Base-by-base conservation (phyloP, 2,329 filamentous ascomycete species). In the Niveomyces coronatus region DNA sequence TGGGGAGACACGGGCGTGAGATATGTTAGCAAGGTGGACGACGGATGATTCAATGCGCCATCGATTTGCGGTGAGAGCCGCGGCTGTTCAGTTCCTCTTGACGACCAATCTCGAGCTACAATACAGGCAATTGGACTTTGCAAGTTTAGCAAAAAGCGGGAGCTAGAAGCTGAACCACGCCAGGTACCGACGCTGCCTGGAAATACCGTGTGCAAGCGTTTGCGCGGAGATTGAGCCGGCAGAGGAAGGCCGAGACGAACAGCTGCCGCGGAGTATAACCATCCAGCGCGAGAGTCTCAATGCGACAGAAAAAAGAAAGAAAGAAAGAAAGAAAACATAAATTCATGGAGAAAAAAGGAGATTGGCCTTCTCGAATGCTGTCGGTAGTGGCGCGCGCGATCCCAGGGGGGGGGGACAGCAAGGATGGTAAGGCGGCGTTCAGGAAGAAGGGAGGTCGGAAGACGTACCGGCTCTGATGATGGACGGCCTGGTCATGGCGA, bases 381-480 rank as follows among this genome's bases (percentile, higher is more conserved):
- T n/a, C n/a, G 23, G 23, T 35, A 19, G 18, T 31, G 30, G 23
- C n/a, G 30, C 26, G 30, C 27, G 22, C 32, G 36, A 30, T 23
- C 22, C 20, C 29, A 39, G 28, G 36, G 36, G 36, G 36, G 29
- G 47, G 45, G 41, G 39, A 43, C 37, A 44, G 41, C 46, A 43
- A 44, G 44, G 32, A 32, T 27, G 32, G 39, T 36, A 42, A 20
- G 35, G 39, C 31, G 29, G 40, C 10, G 17, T 16, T 9, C 31
- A 34, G 41, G 39, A 20, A 31, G 17, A 30, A 31, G 29, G 26
- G 28, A 14, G 31, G 39, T 34, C 27, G 18, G 16, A 46, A 61
- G 47, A 74, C 71, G 51, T 71, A 76, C 72, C 72, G 55, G 72
- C 72, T 54, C 72, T 70, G 60, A 76, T 65, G 49, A 76, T 74